Evolutionary conservation across 805 yeast genomes (phyloP), one percentile per base, ranked within the genome.

Genomic region (Starmerella bacillaris): DNA sequence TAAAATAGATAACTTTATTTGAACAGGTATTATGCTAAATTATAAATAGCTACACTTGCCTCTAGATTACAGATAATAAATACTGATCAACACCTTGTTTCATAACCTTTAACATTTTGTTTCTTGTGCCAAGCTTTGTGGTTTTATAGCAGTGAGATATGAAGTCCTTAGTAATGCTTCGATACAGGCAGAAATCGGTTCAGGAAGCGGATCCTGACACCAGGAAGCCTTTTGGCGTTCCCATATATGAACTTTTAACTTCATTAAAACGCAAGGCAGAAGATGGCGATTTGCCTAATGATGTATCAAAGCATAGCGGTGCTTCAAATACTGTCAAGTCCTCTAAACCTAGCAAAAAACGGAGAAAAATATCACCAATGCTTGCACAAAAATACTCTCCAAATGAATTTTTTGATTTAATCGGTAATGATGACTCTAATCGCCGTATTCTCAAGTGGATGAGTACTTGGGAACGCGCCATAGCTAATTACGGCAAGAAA

Each of bases 301-400:
- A n/a, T n/a, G n/a, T n/a, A n/a, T n/a, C n/a, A n/a, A n/a, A n/a
- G n/a, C n/a, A n/a, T n/a, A n/a, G n/a, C n/a, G n/a, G n/a, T n/a
- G n/a, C n/a, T n/a, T n/a, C n/a, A n/a, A n/a, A n/a, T n/a, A n/a
- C n/a, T n/a, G n/a, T n/a, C n/a, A 9, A 5, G 9, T 5, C 24
- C 6, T 7, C 17, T 4, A 26, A 31, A 7, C 27, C 33, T 18
- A 21, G 18, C 14, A 33, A 37, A 17, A 29, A 17, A 27, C 27
- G 34, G 4, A 27, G 17, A 17, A 21, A 9, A 20, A 14, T 8
- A 5, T 17, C 6, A 4, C 16, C 33, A 24, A 27, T 65, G 21
- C 56, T 66, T 72, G 69, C 73, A 3, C 86, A 77, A 46, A 74
- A 74, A 50, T 77, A 74, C 63, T 58, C 79, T 40, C 82, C 86